Evolutionary conservation across 768 basidiomycete genomes (phyloP), one percentile per base, ranked within the genome.

Genomic region (Leccinum imitatum): DNA sequence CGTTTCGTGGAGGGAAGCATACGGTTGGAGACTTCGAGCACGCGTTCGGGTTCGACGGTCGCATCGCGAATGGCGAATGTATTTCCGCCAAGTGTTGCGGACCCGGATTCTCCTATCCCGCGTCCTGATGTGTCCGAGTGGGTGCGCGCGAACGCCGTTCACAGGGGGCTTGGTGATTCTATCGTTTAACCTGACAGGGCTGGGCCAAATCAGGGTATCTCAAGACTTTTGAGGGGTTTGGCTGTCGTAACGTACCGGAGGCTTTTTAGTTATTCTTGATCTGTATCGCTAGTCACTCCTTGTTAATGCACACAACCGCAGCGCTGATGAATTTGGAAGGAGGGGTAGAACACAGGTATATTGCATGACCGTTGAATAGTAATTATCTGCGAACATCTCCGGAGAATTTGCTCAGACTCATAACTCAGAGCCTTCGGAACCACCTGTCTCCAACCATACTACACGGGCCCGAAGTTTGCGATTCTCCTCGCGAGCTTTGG

Each of bases 81-180:
- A 19, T 83, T 84, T 70, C 79, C 82, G 21, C 72, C 70, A 52
- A 69, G 65, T 51, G 73, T 80, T 37, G 67, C 70, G 6, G 73
- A 88, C 64, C 75, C 81, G 48, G 82, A 89, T 69, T 65, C 78
- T 61, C 85, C 86, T 6, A 82, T 88, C 53, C 82, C 84, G 9
- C 76, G 79, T 59, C 80, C 84, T 30, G 73, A 72, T 44, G 69
- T 76, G 41, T 83, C 82, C 5, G 73, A 84, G 64, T 85, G 85
- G 84, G 71, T 85, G 33, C 75, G 76, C 17, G 84, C 83, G 1
- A 79, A 81, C 59, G 72, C 63, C 23, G 60, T 69, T 27, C 65
- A 71, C 30, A 63, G 63, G 21, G 56, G 59, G 53, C n/a, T n/a
- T 10, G 44, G 59, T 67, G 4, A 63, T n/a, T 3, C 11, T 59